Evolutionary conservation across 2,329 filamentous ascomycete species (phyloP), one percentile per base, ranked within the genome.

Genomic region (Alternaria infectoria): DNA sequence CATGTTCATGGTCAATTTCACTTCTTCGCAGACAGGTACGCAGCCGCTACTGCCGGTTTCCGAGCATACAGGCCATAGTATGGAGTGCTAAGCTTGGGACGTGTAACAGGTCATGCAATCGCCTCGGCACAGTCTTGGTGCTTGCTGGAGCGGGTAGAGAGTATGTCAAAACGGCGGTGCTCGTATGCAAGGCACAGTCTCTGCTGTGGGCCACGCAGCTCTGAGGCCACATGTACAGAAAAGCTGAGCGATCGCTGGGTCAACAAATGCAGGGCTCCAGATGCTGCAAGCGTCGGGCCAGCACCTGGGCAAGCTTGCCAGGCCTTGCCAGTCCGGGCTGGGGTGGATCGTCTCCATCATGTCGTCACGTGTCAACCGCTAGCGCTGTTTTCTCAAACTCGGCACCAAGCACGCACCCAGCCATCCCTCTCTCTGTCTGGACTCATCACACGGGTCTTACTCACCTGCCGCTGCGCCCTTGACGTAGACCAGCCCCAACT

Each of bases 401-500:
- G 62, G 64, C 69, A 62, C 40, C 8, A 40, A 47, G 54, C 30
- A n/a, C 30, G 26, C 61, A 50, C 44, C 62, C 52, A 45, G 50
- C 65, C 58, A 49, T 54, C 51, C 51, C 26, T 62, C 47, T 47
- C 17, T 51, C 52, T 44, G 26, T 63, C 47, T 51, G 30, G 36
- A 54, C 57, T 54, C 54, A 59, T 58, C 51, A 52, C 43, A 44
- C 55, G 62, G 63, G 59, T 63, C 59, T 64, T 67, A 61, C 67
- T 66, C 69, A 65, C 66, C 64, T 62, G 63, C 65, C 64, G 57
- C 65, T 65, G 67, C 68, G 64, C 66, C 63, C 60, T 45, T 66
- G 56, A 70, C 62, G 62, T 73, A 75, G 72, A 69, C 56, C 67
- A 61, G 45, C 64, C 57, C 25, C 57, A 59, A 62, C 61, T 59